Evolutionary conservation across 1,139 yeast species (phyloP).

Genomic region (Yamadazyma sp.): DNA sequence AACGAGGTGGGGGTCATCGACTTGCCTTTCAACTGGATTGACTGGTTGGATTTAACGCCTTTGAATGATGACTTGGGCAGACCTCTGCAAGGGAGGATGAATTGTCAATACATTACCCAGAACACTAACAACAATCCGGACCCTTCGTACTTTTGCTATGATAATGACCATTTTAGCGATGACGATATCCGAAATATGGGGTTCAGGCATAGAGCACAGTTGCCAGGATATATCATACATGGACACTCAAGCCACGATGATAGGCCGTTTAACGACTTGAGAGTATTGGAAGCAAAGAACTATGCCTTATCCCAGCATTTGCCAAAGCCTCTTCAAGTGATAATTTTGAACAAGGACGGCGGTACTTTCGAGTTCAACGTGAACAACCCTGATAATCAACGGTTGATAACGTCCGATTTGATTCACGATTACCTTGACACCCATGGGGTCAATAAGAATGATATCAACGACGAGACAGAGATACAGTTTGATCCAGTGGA

Average conservation of each 20-base stretch:
- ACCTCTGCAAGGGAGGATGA: conserved; percentile 17
- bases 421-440: conserved; percentile 22
- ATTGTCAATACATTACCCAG: conserved; percentile 16
- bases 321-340: conserved; percentile 24
- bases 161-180: conserved; percentile 19
- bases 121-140: conserved; percentile 22
- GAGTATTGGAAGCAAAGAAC: conserved; percentile 27
- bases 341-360: conserved; percentile 23
- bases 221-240: conserved; percentile 30
- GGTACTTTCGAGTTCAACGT: conserved; percentile 29
- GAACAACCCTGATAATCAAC: conserved; percentile 20
- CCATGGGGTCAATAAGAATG: conserved; percentile 11
- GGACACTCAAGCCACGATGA: conserved; percentile 19
- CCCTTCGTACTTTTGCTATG: conserved; percentile 22
- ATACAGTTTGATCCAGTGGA: conserved; percentile 22
- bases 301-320: conserved; percentile 25
- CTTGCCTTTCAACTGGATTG: conserved; percentile 32
- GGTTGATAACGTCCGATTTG: conserved; percentile 26
- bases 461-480: conserved; percentile 14
- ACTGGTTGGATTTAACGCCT: conserved; percentile 27
- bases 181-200: conserved; percentile 24
- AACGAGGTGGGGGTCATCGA: conserved; percentile 7
- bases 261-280: conserved; percentile 15
- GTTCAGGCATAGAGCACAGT: conserved; percentile 20
- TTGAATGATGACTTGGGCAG: conserved; percentile 18